phyloP scores from a whole-genome alignment of 129 eudicot species.

The Centella asiatica region DNA sequence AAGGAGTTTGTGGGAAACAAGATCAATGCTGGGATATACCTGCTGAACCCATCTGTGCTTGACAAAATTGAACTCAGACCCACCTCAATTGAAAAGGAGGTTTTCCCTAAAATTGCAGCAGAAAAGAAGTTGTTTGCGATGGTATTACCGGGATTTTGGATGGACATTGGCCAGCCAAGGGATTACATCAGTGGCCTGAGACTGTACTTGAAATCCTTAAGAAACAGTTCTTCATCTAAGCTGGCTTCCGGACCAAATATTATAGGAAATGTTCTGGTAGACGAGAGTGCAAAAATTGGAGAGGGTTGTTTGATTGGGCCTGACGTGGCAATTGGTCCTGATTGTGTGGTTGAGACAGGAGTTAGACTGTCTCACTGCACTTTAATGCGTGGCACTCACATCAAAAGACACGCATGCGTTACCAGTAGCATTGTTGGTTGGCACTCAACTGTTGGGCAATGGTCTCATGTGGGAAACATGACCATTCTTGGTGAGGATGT shows the following conservation, averaged over 20 bases:
- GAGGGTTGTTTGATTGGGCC: slow-evolving; percentile 96
- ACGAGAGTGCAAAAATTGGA: slow-evolving; percentile 79
- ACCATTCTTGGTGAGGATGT: slow-evolving; percentile 96
- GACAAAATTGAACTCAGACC: slow-evolving; percentile 71
- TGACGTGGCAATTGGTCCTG: slow-evolving; percentile 93
- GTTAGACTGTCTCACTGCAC: slow-evolving; percentile 95
- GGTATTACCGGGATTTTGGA: slow-evolving; percentile 95
- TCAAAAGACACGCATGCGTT: slow-evolving; percentile 83
- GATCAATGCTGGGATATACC: slow-evolving; percentile 86
- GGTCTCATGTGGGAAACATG: slow-evolving; percentile 97
- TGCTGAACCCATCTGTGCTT: slow-evolving; percentile 69
- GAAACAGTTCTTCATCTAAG: slow-evolving; percentile 50
- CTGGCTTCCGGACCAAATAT: slow-evolving; percentile 32
- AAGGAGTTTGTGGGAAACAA: slow-evolving; percentile 88
- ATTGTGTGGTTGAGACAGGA: slow-evolving; percentile 86
- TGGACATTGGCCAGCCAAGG: slow-evolving; percentile 92
- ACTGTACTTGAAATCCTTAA: slow-evolving; percentile 70
- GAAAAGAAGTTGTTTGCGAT: slow-evolving; percentile 65
- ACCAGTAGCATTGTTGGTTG: slow-evolving; percentile 85
- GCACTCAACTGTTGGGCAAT: slow-evolving; percentile 93
- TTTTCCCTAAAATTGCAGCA: slow-evolving; percentile 77
- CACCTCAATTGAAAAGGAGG: slow-evolving; percentile 86
- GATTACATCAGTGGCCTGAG: slow-evolving; percentile 83
- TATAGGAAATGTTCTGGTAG: slow-evolving; percentile 76
- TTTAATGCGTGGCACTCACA: slow-evolving; percentile 80